phyloP scores from a whole-genome alignment of 1,284 basidiomycete genomes.

The Gymnopus androsaceus region DNA sequence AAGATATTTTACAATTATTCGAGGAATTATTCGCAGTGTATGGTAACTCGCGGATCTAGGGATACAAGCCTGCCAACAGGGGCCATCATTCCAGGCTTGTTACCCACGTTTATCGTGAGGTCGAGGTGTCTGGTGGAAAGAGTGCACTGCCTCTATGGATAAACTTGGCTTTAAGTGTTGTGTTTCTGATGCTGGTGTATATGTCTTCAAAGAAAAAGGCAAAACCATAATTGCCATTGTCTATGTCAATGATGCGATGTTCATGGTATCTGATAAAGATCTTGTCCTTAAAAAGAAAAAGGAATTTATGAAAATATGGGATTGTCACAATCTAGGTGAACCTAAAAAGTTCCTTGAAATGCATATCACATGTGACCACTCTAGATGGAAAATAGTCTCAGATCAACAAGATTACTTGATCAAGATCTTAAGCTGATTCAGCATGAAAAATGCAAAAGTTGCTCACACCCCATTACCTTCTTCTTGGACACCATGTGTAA shows the following conservation, averaged over 20 bases:
- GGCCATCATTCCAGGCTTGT: no score
- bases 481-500: no score
- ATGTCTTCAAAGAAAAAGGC: slow-evolving; percentile 18
- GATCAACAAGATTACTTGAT: slow-evolving; percentile 15
- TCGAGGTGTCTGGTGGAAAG: slow-evolving; percentile 34
- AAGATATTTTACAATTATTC: no score
- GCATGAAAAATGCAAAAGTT: no score
- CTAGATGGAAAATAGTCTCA: background rate
- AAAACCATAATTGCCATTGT: slow-evolving; percentile 22
- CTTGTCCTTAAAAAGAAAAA: slow-evolving; percentile 15
- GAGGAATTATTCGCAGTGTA: no score
- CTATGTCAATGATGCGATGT: slow-evolving; percentile 25
- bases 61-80: no score
- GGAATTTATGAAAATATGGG: slow-evolving; percentile 27
- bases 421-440: slow-evolving; percentile 11
- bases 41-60: no score
- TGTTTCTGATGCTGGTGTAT: slow-evolving; percentile 26
- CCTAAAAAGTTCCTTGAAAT: slow-evolving; percentile 27
- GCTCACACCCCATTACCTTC: no score
- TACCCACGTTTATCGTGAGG: no score
- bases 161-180: slow-evolving; percentile 23
- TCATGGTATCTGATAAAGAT: slow-evolving; percentile 17
- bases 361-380: slow-evolving; percentile 13
- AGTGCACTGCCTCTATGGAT: slow-evolving; percentile 24
- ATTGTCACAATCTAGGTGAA: slow-evolving; percentile 27